phyloP scores from a whole-genome alignment of 768 basidiomycete species.

The Chalciporus sphaerocephalus region DNA sequence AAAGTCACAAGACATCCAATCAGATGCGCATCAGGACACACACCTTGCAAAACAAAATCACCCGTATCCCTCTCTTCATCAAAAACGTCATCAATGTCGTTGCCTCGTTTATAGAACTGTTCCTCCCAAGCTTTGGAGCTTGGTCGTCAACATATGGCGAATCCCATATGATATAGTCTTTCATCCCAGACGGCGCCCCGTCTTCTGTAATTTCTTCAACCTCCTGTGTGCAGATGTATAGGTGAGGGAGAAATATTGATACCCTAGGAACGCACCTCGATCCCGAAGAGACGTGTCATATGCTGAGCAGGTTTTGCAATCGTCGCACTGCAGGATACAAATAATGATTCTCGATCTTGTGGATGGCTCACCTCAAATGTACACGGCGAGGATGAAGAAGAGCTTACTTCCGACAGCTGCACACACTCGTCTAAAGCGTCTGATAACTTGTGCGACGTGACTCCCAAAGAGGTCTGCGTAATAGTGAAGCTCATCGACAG shows the following conservation, averaged over 20 bases:
- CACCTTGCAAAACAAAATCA: slow-evolving; percentile 89
- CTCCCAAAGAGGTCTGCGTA: slow-evolving; percentile 80
- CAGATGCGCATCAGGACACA: not conserved
- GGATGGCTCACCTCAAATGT: not conserved
- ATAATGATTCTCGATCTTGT: slow-evolving; percentile 49
- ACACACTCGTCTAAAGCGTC: slow-evolving; percentile 72
- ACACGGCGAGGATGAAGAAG: not conserved
- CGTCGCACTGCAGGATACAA: slow-evolving; percentile 87
- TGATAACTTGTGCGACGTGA: slow-evolving; percentile 76
- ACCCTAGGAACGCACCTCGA: slow-evolving; percentile 35
- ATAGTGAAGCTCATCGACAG: slow-evolving; percentile 84
- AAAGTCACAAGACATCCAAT: not conserved
- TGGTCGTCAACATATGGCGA: slow-evolving; percentile 53
- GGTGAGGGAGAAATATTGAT: not conserved
- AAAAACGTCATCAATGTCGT: slow-evolving; percentile 69
- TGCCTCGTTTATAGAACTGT: slow-evolving; percentile 63
- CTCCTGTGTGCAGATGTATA: slow-evolving; percentile 31
- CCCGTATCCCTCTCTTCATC: slow-evolving; percentile 75
- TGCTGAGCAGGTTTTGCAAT: slow-evolving; percentile 71
- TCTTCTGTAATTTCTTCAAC: slow-evolving; percentile 71
- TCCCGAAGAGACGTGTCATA: slow-evolving; percentile 73
- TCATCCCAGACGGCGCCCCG: slow-evolving; percentile 76
- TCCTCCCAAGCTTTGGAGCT: slow-evolving; percentile 50
- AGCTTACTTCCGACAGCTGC: slow-evolving; percentile 70
- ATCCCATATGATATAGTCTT: slow-evolving; percentile 80